A percentile compares a stretch with the other conserved stretches of the same genome.
Evolutionary conservation across 2,329 filamentous ascomycete species (phyloP).

Genomic region (Apiospora phragmitis): DNA sequence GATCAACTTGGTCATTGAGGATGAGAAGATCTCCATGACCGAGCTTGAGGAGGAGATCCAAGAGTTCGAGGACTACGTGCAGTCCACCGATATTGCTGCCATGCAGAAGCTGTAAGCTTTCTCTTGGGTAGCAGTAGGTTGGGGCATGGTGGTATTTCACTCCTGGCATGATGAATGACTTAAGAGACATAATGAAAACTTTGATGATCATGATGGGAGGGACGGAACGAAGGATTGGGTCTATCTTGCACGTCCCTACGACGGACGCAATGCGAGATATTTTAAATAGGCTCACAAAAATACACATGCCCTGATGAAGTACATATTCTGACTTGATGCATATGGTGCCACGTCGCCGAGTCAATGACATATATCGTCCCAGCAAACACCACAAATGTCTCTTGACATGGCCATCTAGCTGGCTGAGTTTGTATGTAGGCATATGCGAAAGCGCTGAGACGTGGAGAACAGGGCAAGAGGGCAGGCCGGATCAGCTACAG

Average conservation of each 20-base stretch:
- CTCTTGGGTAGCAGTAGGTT: slow-evolving; percentile 19
- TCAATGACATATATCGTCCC: not conserved
- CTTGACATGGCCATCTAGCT: too few species aligned
- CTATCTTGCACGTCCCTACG: not conserved
- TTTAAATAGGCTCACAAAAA: slow-evolving; percentile 11
- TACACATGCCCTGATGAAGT: slow-evolving; percentile 10
- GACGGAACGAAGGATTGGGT: slow-evolving; percentile 17
- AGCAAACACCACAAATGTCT: not conserved
- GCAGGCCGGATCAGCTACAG: not conserved
- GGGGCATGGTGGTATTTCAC: slow-evolving; percentile 20
- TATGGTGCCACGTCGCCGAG: not conserved
- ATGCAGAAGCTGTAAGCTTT: slow-evolving; percentile 85
- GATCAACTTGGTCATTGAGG: slow-evolving; percentile 97
- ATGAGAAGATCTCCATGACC: slow-evolving; percentile 87
- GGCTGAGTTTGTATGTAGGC: too few species aligned
- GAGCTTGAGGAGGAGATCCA: slow-evolving; percentile 84
- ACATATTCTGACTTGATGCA: not conserved
- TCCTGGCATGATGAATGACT: slow-evolving; percentile 33
- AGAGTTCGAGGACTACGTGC: slow-evolving; percentile 90
- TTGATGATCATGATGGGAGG: slow-evolving; percentile 33
- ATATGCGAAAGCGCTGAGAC: too few species aligned
- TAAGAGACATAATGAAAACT: slow-evolving; percentile 25
- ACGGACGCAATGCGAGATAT: not conserved
- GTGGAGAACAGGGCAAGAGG: too few species aligned
- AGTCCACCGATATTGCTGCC: slow-evolving; percentile 87